Conservation (phyloP, 2,329 filamentous ascomycete species). For the Coniochaeta pulveracea region DNA sequence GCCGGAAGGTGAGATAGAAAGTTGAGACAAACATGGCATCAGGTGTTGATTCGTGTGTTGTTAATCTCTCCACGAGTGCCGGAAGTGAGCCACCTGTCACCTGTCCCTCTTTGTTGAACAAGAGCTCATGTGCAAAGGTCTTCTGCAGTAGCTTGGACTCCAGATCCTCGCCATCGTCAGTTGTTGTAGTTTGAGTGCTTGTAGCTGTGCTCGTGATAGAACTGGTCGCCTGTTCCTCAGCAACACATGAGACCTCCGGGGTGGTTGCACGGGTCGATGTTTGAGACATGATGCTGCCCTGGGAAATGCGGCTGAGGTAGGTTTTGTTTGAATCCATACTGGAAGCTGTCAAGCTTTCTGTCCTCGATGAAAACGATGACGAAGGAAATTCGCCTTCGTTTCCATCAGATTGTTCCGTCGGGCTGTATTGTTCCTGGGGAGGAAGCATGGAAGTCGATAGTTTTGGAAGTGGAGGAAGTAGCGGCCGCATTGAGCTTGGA, state of each 20-base stretch:
- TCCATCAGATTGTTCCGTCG: constrained; percentile 28
- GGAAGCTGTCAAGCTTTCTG: constrained; percentile 62
- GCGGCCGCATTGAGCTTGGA: constrained; percentile 33
- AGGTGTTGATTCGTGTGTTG: constrained; percentile 83
- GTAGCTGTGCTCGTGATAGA: too few species aligned
- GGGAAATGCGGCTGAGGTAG: constrained; percentile 70
- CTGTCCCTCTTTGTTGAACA: constrained; percentile 89
- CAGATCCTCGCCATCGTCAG: constrained; percentile 66
- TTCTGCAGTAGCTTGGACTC: constrained; percentile 82
- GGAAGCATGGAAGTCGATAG: constrained; percentile 39
- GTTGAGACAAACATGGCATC: constrained; percentile 87
- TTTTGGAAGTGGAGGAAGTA: constrained; percentile 44
- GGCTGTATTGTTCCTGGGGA: constrained; percentile 36
- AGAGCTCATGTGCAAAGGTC: constrained; percentile 82
- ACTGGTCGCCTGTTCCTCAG: constrained; percentile 44
- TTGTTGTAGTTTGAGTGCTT: too few species aligned
- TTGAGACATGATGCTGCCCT: constrained; percentile 68
- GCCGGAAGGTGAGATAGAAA: constrained; percentile 91
- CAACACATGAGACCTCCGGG: constrained; percentile 51
- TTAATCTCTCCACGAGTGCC: constrained; percentile 87
- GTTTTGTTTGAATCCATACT: constrained; percentile 71
- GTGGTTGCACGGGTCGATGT: constrained; percentile 83
- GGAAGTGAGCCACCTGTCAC: constrained; percentile 86
- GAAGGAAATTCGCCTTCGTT: constrained; percentile 38
- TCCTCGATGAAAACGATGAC: constrained; percentile 41